phyloP scores from a whole-genome alignment of 1,284 basidiomycete species.

The Puccinia coronata region DNA sequence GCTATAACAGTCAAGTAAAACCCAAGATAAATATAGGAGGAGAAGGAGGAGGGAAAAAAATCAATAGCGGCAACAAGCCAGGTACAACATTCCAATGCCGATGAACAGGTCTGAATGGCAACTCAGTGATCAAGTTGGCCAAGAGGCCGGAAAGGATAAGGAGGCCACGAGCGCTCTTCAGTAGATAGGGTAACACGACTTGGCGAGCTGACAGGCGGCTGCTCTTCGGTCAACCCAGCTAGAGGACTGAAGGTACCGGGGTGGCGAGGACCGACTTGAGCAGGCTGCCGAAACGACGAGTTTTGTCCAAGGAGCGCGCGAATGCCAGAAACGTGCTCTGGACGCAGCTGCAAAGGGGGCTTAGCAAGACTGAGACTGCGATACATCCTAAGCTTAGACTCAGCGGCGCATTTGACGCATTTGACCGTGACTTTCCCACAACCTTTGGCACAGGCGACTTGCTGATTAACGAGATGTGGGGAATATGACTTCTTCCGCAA shows the following conservation, averaged over 20 bases:
- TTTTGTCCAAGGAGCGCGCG: neutral
- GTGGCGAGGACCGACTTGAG: neutral
- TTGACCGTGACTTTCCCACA: slow-evolving; percentile 46
- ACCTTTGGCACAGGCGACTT: slow-evolving; percentile 40
- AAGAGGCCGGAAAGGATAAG: slow-evolving; percentile 43
- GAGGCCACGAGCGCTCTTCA: slow-evolving; percentile 30
- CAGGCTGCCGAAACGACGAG: neutral
- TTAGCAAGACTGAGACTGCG: slow-evolving; percentile 39
- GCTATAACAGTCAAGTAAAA: slow-evolving; percentile 8
- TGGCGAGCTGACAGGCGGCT: neutral
- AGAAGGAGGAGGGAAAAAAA: neutral
- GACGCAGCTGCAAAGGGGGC: neutral
- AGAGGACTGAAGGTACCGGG: neutral
- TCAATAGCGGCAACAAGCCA: neutral
- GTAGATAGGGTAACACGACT: neutral
- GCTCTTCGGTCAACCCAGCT: neutral
- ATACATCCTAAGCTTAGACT: slow-evolving; percentile 34
- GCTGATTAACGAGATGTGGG: slow-evolving; percentile 25
- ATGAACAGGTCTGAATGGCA: neutral
- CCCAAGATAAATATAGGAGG: slow-evolving; percentile 8
- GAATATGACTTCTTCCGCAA: slow-evolving; percentile 26
- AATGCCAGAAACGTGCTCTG: neutral
- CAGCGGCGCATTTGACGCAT: slow-evolving; percentile 43
- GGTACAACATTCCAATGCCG: neutral
- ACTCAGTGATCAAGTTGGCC: neutral